Conservation (phyloP, 768 basidiomycete species). For the Leccinum subtestaceum region DNA sequence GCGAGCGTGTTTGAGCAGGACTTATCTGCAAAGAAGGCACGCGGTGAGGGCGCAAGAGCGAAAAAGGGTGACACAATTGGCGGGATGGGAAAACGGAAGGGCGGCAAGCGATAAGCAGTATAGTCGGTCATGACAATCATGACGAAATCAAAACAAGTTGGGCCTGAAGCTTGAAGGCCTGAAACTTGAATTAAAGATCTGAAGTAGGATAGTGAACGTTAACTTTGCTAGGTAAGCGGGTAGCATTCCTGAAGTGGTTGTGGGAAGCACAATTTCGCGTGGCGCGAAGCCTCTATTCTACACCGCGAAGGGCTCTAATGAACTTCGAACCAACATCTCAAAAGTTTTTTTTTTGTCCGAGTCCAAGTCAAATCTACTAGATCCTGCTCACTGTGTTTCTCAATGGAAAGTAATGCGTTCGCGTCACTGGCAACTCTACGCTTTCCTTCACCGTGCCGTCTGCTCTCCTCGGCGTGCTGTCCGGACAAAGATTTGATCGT, state of each 20-base stretch:
- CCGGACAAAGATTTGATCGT: slow-evolving; percentile 82
- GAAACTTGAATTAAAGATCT: background rate
- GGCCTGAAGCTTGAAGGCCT: background rate
- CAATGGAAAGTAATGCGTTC: slow-evolving; percentile 50
- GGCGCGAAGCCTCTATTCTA: slow-evolving; percentile 20
- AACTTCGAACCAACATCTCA: slow-evolving; percentile 18
- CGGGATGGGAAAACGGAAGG: slow-evolving; percentile 49
- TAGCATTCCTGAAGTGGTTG: slow-evolving; percentile 12
- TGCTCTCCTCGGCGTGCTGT: slow-evolving; percentile 68
- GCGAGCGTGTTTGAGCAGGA: slow-evolving; percentile 59
- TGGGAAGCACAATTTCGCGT: slow-evolving; percentile 29
- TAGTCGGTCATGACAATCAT: background rate
- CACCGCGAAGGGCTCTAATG: slow-evolving; percentile 22
- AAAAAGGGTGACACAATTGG: slow-evolving; percentile 59
- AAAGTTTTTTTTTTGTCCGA: slow-evolving; percentile 7
- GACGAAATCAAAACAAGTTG: background rate
- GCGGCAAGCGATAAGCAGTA: slow-evolving; percentile 33
- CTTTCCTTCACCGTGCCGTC: slow-evolving; percentile 54
- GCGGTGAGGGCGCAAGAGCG: slow-evolving; percentile 60
- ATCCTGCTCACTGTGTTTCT: background rate
- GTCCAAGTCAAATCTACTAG: background rate
- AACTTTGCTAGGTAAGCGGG: background rate
- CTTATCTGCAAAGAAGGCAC: slow-evolving; percentile 42
- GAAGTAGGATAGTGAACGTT: background rate
- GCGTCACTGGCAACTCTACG: slow-evolving; percentile 52